Base-by-base conservation (phyloP, 2,329 filamentous ascomycete species). In the Colletotrichum karsti region DNA sequence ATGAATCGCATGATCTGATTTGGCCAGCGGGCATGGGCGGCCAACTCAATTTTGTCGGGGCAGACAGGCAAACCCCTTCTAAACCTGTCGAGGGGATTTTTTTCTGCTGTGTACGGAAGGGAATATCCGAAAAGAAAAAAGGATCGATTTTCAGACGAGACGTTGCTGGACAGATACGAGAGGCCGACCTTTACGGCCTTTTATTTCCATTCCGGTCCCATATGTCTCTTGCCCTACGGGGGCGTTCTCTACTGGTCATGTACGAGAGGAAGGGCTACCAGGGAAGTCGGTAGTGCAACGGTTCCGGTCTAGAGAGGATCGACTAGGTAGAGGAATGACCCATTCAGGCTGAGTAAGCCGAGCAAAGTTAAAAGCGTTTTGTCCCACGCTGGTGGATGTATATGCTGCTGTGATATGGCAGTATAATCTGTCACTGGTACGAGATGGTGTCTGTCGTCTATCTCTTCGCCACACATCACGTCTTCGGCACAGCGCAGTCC, bases 1-100 rank as follows among this genome's bases (percentile, higher is more conserved):
- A 64, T 58, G 64, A 67, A 54, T 64, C 60, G 37, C 60, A 67
- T 53, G 64, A 54, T 67, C 48, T 64, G 64, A 53, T 64, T 67
- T 64, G 60, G 53, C 53, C 64, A 64, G 53, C 60, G 53, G 46
- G 59, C 42, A 63, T 51, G 35, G 64, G 51, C 39, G 64, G 60
- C 44, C 64, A 64, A 67, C 53, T 67, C 64, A 46, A 41, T 28
- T 64, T 46, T 63, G 26, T 46, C 20, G 64, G 64, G 64, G 60
- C 28, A 58, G 60, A 63, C 60, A 67, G 64, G 60, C 44, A 58
- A 53, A 67, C 60, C 64, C 42, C 37, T 67, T 64, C 41, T 15
- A 51, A 67, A 67, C 64, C 64, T 67, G 64, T 67, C 51, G 53
- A 53, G 53, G 30, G 58, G 33, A 30, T 67, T 57, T 51, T 35